These are phyloP conservation scores for Leonotis leonurus DNA, from an alignment of 257 asterid species.

Conservation along the genomic window DNA sequence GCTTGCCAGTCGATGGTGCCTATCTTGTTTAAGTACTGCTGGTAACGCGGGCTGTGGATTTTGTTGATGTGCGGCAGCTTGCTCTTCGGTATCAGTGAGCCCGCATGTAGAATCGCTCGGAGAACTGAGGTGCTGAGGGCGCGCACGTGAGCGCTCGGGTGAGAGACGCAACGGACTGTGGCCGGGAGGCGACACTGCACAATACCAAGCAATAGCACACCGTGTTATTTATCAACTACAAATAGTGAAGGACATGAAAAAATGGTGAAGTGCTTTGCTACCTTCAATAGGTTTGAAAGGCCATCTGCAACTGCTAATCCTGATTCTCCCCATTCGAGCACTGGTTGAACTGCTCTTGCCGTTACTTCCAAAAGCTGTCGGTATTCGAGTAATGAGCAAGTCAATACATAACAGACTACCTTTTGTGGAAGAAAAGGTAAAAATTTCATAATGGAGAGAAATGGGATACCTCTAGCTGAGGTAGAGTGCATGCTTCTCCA, in stretches of 20 bases:
- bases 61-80: slow-evolving; percentile 31
- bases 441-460: background rate
- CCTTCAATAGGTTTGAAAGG: slow-evolving; percentile 85
- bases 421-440: background rate
- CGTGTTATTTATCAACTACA: slow-evolving; percentile 14
- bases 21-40: slow-evolving; percentile 45
- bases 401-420: no score
- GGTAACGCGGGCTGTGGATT: slow-evolving; percentile 36
- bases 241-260: background rate
- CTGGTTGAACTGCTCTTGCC: slow-evolving; percentile 88
- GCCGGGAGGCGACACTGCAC: slow-evolving; percentile 93
- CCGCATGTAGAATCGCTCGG: slow-evolving; percentile 65
- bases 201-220: no score
- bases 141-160: slow-evolving; percentile 96
- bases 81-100: slow-evolving; percentile 38
- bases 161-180: slow-evolving; percentile 84
- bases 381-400: slow-evolving; percentile 15
- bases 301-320: slow-evolving; percentile 90
- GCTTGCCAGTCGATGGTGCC: slow-evolving; percentile 60
- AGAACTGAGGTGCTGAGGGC: slow-evolving; percentile 92
- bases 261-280: slow-evolving; percentile 14
- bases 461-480: slow-evolving; percentile 81
- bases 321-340: slow-evolving; percentile 92
- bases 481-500: slow-evolving; percentile 99
- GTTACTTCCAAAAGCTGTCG: slow-evolving; percentile 85